Percentiles rank a stretch among this genome's conserved stretches.
Evolutionary conservation across 345 rosid species (phyloP).

Genomic region (Eucalyptus polyanthemos): DNA sequence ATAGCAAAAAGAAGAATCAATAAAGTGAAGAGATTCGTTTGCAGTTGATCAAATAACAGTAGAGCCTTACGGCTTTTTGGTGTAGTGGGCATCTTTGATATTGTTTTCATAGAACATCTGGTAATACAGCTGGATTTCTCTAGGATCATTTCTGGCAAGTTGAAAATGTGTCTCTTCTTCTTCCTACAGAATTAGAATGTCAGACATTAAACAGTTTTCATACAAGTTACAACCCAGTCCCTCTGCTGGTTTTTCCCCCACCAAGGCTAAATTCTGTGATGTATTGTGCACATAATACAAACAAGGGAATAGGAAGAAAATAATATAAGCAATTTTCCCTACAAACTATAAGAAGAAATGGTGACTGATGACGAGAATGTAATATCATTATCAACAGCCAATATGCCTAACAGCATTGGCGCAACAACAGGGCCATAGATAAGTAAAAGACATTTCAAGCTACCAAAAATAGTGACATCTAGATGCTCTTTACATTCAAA

Average conservation of each 20-base stretch:
- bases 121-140: constrained; percentile 64
- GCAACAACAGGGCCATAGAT: background rate
- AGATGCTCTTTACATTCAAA: background rate
- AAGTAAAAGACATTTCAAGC: background rate
- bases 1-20: background rate
- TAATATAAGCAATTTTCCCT: background rate
- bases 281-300: background rate
- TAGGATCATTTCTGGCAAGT: constrained; percentile 42
- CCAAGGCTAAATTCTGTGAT: background rate
- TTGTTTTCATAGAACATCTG: constrained; percentile 47
- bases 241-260: background rate
- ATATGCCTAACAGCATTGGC: background rate
- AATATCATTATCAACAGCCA: background rate
- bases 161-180: constrained; percentile 23
- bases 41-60: background rate
- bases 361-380: background rate
- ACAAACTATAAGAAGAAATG: background rate
- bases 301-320: background rate
- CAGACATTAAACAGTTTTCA: background rate
- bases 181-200: constrained; percentile 34
- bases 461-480: background rate
- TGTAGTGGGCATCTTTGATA: constrained; percentile 43
- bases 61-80: constrained; percentile 64
- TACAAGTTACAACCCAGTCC: background rate
- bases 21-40: background rate